A percentile compares a stretch with the other conserved stretches of the same genome.
Evolutionary conservation across 139 green algal species (phyloP).

Genomic region (Trebouxia sp.): DNA sequence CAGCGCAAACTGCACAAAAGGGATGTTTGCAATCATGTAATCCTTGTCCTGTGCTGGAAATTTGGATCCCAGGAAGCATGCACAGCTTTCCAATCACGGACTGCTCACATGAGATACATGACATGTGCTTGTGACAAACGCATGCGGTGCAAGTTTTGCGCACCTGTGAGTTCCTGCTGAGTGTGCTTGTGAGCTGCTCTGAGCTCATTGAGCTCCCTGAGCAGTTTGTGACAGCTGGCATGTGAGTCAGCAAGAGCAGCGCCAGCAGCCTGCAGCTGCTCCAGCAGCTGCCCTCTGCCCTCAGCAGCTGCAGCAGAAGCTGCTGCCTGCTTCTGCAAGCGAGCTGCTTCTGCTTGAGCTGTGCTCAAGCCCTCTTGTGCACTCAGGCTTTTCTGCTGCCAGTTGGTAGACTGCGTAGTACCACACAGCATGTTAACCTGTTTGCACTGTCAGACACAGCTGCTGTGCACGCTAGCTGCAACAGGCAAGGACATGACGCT

Average conservation of each 20-base stretch:
- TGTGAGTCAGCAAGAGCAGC: not conserved
- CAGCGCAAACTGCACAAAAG: too few relatives aligned
- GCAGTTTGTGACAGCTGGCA: not conserved
- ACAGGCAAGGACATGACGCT: too few relatives aligned
- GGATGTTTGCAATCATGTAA: too few relatives aligned
- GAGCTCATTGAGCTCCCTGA: conserved; percentile 4
- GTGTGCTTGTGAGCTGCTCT: not conserved
- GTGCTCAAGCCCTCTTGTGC: not conserved
- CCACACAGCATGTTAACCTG: too few relatives aligned
- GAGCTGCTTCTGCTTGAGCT: not conserved
- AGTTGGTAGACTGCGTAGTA: not conserved
- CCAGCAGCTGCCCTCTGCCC: not conserved
- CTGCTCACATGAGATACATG: not conserved
- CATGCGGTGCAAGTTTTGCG: not conserved
- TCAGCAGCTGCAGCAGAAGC: not conserved
- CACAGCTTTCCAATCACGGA: too few relatives aligned
- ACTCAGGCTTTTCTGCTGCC: conserved; percentile 1
- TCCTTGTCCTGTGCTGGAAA: too few relatives aligned
- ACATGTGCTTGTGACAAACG: not conserved
- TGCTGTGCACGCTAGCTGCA: not conserved
- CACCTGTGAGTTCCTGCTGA: not conserved
- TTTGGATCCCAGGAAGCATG: too few relatives aligned
- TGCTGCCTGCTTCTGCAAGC: not conserved
- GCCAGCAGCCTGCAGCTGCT: conserved; percentile 12
- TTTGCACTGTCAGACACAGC: not conserved